These are phyloP conservation scores for Trichoderma erinaceum DNA, from an alignment of 495 filamentous ascomycete genomes.

Conservation along the genomic window DNA sequence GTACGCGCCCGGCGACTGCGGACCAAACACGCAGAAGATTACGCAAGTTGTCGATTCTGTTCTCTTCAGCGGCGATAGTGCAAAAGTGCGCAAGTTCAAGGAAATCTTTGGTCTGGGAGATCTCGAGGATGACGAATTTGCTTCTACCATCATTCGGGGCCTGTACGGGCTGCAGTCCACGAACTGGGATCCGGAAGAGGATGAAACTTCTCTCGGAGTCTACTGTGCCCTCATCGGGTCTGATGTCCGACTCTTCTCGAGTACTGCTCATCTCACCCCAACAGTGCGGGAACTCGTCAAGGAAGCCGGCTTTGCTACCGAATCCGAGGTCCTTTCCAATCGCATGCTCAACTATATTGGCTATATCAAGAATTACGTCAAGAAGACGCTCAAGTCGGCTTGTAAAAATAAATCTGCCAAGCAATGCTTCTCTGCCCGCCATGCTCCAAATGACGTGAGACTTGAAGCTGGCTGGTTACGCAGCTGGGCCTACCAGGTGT, in stretches of 20 bases:
- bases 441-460: conserved; percentile 38
- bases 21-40: conserved; percentile 50
- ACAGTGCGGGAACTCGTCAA: conserved; percentile 44
- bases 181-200: conserved; percentile 65
- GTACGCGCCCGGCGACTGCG: conserved; percentile 46
- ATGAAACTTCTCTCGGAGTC: conserved; percentile 44
- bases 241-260: conserved; percentile 40
- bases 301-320: conserved; percentile 49
- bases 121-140: conserved; percentile 59
- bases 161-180: conserved; percentile 53
- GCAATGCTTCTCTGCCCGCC: conserved; percentile 1
- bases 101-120: conserved; percentile 51
- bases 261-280: conserved; percentile 30
- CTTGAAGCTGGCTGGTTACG: conserved; percentile 25
- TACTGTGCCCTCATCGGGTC: conserved; percentile 57
- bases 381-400: not conserved
- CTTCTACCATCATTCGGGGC: conserved; percentile 42
- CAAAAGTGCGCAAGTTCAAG: conserved; percentile 48
- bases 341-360: conserved; percentile 61
- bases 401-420: not conserved
- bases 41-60: conserved; percentile 60
- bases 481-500: conserved; percentile 54
- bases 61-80: conserved; percentile 46
- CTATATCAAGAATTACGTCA: conserved; percentile 34
- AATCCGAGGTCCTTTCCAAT: conserved; percentile 43